Percentiles rank a stretch among this genome's conserved stretches.
Evolutionary conservation across 2,329 filamentous ascomycete genomes (phyloP).

Genomic region (Emmonsiellopsis sp.): DNA sequence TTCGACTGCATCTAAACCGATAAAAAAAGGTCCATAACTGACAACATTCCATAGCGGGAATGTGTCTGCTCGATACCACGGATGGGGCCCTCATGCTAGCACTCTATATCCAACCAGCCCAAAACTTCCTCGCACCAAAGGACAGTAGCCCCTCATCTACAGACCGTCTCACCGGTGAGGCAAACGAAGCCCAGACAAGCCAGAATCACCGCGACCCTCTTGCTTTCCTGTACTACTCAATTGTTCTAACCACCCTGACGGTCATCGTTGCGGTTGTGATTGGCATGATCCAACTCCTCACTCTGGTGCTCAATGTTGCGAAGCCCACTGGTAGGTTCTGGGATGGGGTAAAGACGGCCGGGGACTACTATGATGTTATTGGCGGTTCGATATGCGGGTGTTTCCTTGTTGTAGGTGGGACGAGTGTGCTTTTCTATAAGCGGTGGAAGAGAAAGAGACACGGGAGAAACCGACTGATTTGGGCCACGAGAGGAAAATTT

Average conservation of each 20-base stretch:
- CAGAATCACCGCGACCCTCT: conserved; percentile 67
- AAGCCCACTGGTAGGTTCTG: conserved; percentile 72
- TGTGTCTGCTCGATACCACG: conserved; percentile 88
- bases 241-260: conserved; percentile 74
- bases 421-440: conserved; percentile 66
- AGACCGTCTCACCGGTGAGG: background rate
- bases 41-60: conserved; percentile 52
- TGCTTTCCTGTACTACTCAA: conserved; percentile 91
- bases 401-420: conserved; percentile 67
- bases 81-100: conserved; percentile 95
- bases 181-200: conserved; percentile 21
- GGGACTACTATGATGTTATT: conserved; percentile 77
- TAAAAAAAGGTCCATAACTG: background rate
- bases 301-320: conserved; percentile 66
- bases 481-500: too few species aligned
- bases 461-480: too few species aligned
- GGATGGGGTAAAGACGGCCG: conserved; percentile 69
- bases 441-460: conserved; percentile 57
- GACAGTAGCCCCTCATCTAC: background rate
- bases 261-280: conserved; percentile 79
- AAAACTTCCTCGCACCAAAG: conserved; percentile 30
- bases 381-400: conserved; percentile 78
- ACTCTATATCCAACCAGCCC: conserved; percentile 60
- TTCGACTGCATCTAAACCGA: background rate
- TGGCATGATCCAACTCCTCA: conserved; percentile 74